These are phyloP conservation scores for Tillandsia leiboldiana DNA, from an alignment of 176 grass and related monocot species.

Conservation along the genomic window DNA sequence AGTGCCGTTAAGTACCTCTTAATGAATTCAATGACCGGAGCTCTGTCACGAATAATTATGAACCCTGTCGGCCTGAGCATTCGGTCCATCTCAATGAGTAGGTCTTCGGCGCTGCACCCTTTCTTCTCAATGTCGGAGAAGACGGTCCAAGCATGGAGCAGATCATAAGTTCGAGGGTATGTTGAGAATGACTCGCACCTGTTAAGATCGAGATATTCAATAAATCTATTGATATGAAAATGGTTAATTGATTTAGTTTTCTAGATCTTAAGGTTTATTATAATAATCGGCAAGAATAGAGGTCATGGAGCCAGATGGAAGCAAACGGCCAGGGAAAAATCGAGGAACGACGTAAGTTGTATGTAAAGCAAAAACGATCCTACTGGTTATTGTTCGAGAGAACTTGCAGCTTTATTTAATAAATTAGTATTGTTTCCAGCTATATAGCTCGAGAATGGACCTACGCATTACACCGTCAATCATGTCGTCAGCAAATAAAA, in stretches of 20 bases:
- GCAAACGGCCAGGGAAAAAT: too few relatives aligned
- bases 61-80: conserved; percentile 83
- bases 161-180: conserved; percentile 96
- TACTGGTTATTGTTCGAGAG: too few relatives aligned
- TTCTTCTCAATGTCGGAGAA: conserved; percentile 89
- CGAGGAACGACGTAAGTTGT: too few relatives aligned
- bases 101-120: conserved; percentile 91
- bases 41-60: conserved; percentile 74
- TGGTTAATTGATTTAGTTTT: not conserved
- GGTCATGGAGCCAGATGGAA: too few relatives aligned
- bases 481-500: too few relatives aligned
- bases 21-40: conserved; percentile 59
- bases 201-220: conserved; percentile 2
- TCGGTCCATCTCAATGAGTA: conserved; percentile 92
- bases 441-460: too few relatives aligned
- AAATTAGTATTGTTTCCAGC: too few relatives aligned
- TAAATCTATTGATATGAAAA: not conserved
- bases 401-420: too few relatives aligned
- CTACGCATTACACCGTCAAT: too few relatives aligned
- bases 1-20: conserved; percentile 61
- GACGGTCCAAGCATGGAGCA: conserved; percentile 93
- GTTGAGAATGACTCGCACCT: conserved; percentile 98
- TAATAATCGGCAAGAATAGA: too few relatives aligned
- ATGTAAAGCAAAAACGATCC: too few relatives aligned
- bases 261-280: not conserved